Conservation (phyloP, 78 protist species). For the Isochrysis galbana region DNA sequence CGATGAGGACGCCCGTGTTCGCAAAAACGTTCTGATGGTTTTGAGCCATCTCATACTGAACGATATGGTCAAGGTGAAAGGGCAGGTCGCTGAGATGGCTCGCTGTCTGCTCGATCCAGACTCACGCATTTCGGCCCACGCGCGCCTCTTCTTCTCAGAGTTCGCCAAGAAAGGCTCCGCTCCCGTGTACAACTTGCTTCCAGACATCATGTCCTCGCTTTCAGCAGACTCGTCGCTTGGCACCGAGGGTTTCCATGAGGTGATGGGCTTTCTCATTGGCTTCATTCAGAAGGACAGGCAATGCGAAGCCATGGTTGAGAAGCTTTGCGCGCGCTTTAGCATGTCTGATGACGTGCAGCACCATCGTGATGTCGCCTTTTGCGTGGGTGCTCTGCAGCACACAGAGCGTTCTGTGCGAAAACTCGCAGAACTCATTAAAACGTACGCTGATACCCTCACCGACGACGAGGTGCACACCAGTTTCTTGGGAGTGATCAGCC, state of each 20-base stretch:
- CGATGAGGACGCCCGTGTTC: slow-evolving; percentile 73
- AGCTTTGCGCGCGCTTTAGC: slow-evolving; percentile 77
- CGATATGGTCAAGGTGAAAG: slow-evolving; percentile 83
- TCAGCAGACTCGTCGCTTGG: background rate
- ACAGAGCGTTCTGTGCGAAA: background rate
- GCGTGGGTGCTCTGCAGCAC: background rate
- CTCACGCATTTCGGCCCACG: slow-evolving; percentile 22
- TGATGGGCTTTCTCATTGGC: slow-evolving; percentile 67
- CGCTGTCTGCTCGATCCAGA: slow-evolving; percentile 56
- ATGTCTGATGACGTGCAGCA: background rate
- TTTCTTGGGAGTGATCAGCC: background rate
- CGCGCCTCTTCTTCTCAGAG: slow-evolving; percentile 69
- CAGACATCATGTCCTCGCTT: slow-evolving; percentile 80
- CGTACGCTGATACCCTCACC: background rate
- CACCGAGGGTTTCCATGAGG: background rate
- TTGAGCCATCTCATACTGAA: slow-evolving; percentile 90
- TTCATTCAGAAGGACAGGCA: slow-evolving; percentile 73
- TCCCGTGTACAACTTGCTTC: slow-evolving; percentile 84
- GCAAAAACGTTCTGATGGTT: slow-evolving; percentile 85
- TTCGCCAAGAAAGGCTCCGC: slow-evolving; percentile 19
- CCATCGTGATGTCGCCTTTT: background rate
- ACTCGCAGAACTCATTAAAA: background rate
- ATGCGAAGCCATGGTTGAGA: slow-evolving; percentile 78
- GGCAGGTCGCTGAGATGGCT: background rate
- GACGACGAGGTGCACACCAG: background rate